Evolutionary conservation across 352 stramenopile species (phyloP).

Genomic region (Phytophthora vignae): DNA sequence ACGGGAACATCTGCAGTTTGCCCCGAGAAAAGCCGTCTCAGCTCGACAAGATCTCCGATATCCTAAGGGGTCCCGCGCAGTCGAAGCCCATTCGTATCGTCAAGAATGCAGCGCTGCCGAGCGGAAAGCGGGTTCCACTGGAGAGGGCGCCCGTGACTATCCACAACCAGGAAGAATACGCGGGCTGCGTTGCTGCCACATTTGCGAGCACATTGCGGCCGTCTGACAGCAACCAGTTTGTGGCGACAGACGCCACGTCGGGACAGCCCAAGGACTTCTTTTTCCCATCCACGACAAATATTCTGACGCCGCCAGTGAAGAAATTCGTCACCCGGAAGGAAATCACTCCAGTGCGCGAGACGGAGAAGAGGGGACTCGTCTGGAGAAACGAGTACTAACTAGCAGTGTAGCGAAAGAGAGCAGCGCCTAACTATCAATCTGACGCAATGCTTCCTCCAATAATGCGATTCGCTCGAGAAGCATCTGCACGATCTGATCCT

Average conservation of each 20-base stretch:
- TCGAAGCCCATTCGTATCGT: conserved; percentile 85
- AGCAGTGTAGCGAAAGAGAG: conserved; percentile 3
- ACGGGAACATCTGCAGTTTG: conserved; percentile 84
- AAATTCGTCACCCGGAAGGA: conserved; percentile 62
- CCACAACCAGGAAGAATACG: conserved; percentile 70
- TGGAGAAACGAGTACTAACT: conserved; percentile 54
- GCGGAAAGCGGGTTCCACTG: conserved; percentile 74
- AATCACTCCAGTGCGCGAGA: conserved; percentile 38
- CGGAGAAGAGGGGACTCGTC: conserved; percentile 59
- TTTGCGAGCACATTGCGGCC: conserved; percentile 61
- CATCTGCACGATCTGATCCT: conserved; percentile 53
- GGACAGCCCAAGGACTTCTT: conserved; percentile 61
- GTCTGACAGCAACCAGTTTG: conserved; percentile 48
- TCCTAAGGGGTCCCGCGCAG: conserved; percentile 54
- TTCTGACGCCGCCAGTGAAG: conserved; percentile 71
- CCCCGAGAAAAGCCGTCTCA: conserved; percentile 61
- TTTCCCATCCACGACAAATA: conserved; percentile 63
- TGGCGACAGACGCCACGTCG: conserved; percentile 41
- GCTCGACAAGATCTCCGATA: conserved; percentile 81
- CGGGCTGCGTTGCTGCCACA: conserved; percentile 51
- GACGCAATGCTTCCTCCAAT: conserved; percentile 52
- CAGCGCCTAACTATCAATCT: conserved; percentile 33
- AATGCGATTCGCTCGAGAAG: conserved; percentile 51
- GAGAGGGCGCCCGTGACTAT: conserved; percentile 73
- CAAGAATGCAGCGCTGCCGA: conserved; percentile 77